A percentile compares a stretch with the other conserved stretches of the same genome.
These are phyloP conservation scores for Botrytis squamosa DNA, from an alignment of 2,329 filamentous ascomycete genomes.

Conservation along the genomic window DNA sequence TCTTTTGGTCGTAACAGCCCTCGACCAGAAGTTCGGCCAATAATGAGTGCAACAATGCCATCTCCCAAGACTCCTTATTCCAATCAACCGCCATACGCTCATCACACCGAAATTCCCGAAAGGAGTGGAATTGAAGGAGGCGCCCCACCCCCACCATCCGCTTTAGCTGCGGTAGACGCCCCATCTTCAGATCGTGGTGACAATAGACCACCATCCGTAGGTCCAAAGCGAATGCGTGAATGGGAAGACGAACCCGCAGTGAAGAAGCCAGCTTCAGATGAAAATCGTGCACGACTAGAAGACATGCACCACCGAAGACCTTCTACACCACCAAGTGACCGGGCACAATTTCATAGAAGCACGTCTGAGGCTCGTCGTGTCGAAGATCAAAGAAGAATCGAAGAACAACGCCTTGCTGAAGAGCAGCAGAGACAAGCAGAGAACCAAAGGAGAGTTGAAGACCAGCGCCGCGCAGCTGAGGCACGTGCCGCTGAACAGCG, in stretches of 20 bases:
- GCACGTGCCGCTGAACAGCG: slow-evolving; percentile 62
- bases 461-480: slow-evolving; percentile 57
- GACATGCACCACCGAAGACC: slow-evolving; percentile 77
- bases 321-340: slow-evolving; percentile 65
- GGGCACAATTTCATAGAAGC: slow-evolving; percentile 68
- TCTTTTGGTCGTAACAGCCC: slow-evolving; percentile 77
- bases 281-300: slow-evolving; percentile 81
- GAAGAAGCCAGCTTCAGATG: slow-evolving; percentile 88
- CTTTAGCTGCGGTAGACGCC: slow-evolving; percentile 65
- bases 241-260: slow-evolving; percentile 79
- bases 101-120: slow-evolving; percentile 59
- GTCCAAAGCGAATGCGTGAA: slow-evolving; percentile 81
- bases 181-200: slow-evolving; percentile 63
- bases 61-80: slow-evolving; percentile 88
- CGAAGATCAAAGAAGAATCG: slow-evolving; percentile 66
- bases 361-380: slow-evolving; percentile 68
- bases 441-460: slow-evolving; percentile 46
- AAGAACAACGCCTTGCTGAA: slow-evolving; percentile 46
- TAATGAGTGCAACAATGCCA: slow-evolving; percentile 81
- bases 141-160: slow-evolving; percentile 64
- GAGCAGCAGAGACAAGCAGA: slow-evolving; percentile 43
- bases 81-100: slow-evolving; percentile 73
- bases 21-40: slow-evolving; percentile 76
- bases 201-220: slow-evolving; percentile 74
- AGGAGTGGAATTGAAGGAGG: slow-evolving; percentile 51